Conservation (phyloP, 192 early-diverging fungal species). For the Nowakowskiella sp. region DNA sequence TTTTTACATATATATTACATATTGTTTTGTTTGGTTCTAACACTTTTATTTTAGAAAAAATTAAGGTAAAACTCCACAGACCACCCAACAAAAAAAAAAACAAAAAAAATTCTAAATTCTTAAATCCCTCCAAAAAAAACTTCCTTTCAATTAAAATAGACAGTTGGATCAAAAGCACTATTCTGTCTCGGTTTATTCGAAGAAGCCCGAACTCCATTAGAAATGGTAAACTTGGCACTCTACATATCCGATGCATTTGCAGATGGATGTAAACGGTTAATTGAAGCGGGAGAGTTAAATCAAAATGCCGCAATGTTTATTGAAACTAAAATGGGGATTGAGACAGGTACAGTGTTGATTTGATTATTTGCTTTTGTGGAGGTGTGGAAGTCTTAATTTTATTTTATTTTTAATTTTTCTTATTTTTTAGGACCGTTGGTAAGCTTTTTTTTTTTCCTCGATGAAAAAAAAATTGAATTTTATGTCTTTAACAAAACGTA, state of each 20-base stretch:
- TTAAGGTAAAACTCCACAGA: not conserved
- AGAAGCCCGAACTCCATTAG: not conserved
- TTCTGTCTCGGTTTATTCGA: not conserved
- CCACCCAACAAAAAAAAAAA: no score
- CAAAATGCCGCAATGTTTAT: not conserved
- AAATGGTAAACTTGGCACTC: not conserved
- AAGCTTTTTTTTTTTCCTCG: no score
- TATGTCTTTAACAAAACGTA: not conserved
- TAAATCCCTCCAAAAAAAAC: no score
- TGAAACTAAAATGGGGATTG: not conserved
- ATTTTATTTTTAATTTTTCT: no score
- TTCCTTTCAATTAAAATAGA: no score
- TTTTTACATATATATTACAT: not conserved
- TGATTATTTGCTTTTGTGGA: not conserved
- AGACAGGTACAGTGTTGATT: not conserved
- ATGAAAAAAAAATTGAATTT: not conserved
- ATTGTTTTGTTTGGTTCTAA: not conserved
- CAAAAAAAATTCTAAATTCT: no score
- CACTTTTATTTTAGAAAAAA: not conserved
- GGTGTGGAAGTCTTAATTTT: no score
- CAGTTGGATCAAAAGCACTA: not conserved
- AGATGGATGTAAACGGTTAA: not conserved
- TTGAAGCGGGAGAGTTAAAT: not conserved
- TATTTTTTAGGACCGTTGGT: constrained; percentile 1
- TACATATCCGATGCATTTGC: not conserved